Evolutionary conservation across 129 eudicot genomes (phyloP), one percentile per base, ranked within the genome.

Genomic region (Tagetes erecta): DNA sequence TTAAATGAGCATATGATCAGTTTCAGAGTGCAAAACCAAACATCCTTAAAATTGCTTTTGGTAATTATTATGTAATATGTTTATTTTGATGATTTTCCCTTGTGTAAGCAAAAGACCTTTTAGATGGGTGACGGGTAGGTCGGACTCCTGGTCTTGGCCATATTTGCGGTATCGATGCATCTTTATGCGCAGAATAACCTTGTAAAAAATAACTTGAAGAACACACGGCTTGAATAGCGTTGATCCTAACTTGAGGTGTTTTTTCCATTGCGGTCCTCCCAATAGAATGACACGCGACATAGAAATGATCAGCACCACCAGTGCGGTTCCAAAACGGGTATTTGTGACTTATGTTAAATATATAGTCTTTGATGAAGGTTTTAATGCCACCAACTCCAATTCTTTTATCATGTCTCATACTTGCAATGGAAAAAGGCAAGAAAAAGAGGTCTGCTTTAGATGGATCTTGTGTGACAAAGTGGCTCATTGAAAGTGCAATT

Each of bases 201-300:
- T 82, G 64, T 76, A 90, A 63, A 55, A 87, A 90, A 41, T 93
- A 93, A 70, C 92, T 93, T 0, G 98, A 90, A 37, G 98, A 93
- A 58, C 98, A 93, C 60, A 93, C 98, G 33, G 80, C 89, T 86
- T 93, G 98, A 73, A 93, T 93, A 6, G 98, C 96, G 63, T 93
- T 93, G n/a, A 80, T n/a, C 45, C 80, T 81, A 4, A 93, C 95
- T 53, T 87, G 30, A 4, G 67, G 75, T 1, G 88, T 92, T 72
- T 93, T 84, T 41, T 90, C 96, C 95, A 90, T 87, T 0, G 98
- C 98, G 27, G 82, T 44, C 60, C 86, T 83, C 36, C 98, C 96
- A 57, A 90, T 64, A 12, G 98, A 93, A 77, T 93, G 98, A 46
- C 98, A 93, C 6, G 95, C 95, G 31, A 90, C 91, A 14, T 93